A percentile compares a stretch with the other conserved stretches of the same genome.
Evolutionary conservation across 208 protist species (phyloP).

Genomic region (Crithidia brevicula): DNA sequence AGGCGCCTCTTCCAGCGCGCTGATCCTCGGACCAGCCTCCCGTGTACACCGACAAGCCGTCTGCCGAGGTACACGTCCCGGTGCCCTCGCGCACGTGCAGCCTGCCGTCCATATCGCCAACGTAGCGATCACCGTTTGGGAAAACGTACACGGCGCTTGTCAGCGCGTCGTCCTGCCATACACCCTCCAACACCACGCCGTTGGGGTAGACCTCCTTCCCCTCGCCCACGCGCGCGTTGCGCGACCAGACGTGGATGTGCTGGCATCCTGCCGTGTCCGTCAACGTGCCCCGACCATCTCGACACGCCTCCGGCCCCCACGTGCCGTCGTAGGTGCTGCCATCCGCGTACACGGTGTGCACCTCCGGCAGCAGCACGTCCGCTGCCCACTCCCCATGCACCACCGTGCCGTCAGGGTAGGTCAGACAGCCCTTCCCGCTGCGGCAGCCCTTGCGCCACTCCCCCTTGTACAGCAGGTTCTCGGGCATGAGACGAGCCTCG

Average conservation of each 20-base stretch:
- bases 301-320: constrained; percentile 56
- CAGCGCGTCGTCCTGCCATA: constrained; percentile 53
- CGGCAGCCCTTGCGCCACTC: constrained; percentile 56
- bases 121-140: constrained; percentile 78
- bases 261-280: constrained; percentile 43
- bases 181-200: constrained; percentile 62
- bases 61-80: constrained; percentile 75
- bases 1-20: constrained; percentile 66
- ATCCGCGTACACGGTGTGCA: constrained; percentile 62
- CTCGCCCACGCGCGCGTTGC: constrained; percentile 56
- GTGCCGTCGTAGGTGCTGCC: constrained; percentile 70
- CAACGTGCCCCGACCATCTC: constrained; percentile 59
- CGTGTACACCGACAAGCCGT: constrained; percentile 73
- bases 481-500: constrained; percentile 52
- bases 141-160: constrained; percentile 74
- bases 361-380: constrained; percentile 47
- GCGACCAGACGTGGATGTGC: constrained; percentile 71
- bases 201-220: constrained; percentile 63
- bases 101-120: constrained; percentile 65
- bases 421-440: constrained; percentile 61
- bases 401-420: constrained; percentile 33
- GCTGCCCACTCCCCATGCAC: constrained; percentile 54
- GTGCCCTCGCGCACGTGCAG: constrained; percentile 60
- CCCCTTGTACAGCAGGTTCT: constrained; percentile 65
- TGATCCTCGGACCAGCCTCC: constrained; percentile 77